phyloP scores from a whole-genome alignment of 176 grass and related monocot genomes.

The Oryza coarctata region DNA sequence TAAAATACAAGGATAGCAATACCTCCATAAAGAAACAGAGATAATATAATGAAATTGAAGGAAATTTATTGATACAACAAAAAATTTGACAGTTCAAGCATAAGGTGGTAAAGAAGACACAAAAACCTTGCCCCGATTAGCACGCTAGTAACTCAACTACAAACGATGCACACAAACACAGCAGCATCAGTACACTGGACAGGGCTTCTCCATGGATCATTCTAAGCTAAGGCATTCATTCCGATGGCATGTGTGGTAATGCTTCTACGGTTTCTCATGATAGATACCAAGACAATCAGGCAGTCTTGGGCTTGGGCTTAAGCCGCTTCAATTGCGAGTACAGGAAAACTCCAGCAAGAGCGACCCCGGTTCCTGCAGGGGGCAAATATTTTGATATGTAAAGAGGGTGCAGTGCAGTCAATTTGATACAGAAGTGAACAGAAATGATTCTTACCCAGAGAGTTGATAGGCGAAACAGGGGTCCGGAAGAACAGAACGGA shows the following conservation, averaged over 20 bases:
- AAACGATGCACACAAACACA: not conserved
- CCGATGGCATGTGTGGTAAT: not conserved
- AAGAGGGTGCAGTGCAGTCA: not conserved
- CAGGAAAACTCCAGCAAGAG: slow-evolving; percentile 91
- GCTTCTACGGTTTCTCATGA: not conserved
- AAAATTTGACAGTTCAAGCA: not conserved
- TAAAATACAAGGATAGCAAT: not conserved
- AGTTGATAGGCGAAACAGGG: slow-evolving; percentile 87
- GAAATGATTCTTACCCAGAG: slow-evolving; percentile 51
- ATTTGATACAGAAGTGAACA: not conserved
- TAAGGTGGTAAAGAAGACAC: not conserved
- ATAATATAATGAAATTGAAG: not conserved
- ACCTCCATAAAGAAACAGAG: not conserved
- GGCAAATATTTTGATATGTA: not conserved
- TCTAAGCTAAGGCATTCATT: slow-evolving; percentile 12
- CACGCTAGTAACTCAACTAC: slow-evolving; percentile 11
- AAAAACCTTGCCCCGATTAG: not conserved
- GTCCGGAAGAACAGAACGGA: slow-evolving; percentile 95
- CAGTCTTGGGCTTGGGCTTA: slow-evolving; percentile 84
- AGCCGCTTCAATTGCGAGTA: slow-evolving; percentile 90
- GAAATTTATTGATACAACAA: slow-evolving; percentile 18
- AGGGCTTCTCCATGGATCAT: not conserved
- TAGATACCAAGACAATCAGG: slow-evolving; percentile 28
- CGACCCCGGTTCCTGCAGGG: slow-evolving; percentile 70
- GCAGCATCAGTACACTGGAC: not conserved